These are phyloP conservation scores for Cyberlindnera nakhonratchasimensis DNA, from an alignment of 805 yeast species.

Conservation along the genomic window DNA sequence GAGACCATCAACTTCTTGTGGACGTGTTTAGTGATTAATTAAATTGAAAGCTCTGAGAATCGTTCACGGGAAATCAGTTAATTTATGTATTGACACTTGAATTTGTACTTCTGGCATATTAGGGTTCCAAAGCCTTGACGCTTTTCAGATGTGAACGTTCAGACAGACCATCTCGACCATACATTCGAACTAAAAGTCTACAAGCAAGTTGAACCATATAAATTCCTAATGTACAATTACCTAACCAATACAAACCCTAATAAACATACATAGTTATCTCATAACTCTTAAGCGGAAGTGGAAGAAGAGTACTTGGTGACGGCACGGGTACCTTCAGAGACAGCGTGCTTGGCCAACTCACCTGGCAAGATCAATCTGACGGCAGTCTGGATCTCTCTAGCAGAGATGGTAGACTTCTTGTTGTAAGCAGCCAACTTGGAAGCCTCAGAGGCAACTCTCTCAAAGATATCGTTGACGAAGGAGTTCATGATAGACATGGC, in stretches of 20 bases:
- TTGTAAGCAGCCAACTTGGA: slow-evolving; percentile 98
- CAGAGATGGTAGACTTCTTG: slow-evolving; percentile 97
- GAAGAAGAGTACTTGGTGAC: slow-evolving; percentile 92
- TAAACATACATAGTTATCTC: slow-evolving; percentile 19
- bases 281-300: slow-evolving; percentile 37
- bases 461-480: slow-evolving; percentile 95
- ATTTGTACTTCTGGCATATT: too few species aligned
- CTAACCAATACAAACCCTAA: slow-evolving; percentile 30
- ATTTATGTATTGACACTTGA: too few species aligned
- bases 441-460: slow-evolving; percentile 97
- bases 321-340: slow-evolving; percentile 98
- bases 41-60: too few species aligned
- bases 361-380: slow-evolving; percentile 98
- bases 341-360: slow-evolving; percentile 98
- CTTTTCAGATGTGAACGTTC: too few species aligned
- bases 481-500: slow-evolving; percentile 99
- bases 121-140: too few species aligned
- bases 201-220: slow-evolving; percentile 24
- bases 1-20: too few species aligned
- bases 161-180: too few species aligned
- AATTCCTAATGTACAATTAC: slow-evolving; percentile 32
- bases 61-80: too few species aligned
- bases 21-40: too few species aligned
- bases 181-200: background rate
- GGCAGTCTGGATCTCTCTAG: slow-evolving; percentile 98